Evolutionary conservation across 345 rosid species (phyloP).

Genomic region (Salix dunnii): DNA sequence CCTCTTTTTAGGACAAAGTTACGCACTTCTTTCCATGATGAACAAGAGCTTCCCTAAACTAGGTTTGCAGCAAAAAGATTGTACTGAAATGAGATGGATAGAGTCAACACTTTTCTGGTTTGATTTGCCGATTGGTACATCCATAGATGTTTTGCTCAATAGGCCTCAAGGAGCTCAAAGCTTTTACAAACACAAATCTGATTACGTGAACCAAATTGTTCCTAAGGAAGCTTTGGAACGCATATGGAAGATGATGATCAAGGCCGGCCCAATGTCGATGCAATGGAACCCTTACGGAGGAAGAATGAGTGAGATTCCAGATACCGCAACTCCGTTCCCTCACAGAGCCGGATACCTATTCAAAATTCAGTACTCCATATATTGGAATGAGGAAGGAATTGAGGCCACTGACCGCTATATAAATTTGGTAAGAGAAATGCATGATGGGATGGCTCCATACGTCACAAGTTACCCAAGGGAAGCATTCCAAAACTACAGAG

Average conservation of each 20-base stretch:
- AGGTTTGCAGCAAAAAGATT: neutral
- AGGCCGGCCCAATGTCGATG: neutral
- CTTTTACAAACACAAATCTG: conserved; percentile 8
- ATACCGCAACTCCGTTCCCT: conserved; percentile 9
- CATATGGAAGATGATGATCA: conserved; percentile 11
- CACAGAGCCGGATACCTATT: conserved; percentile 14
- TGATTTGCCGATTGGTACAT: neutral
- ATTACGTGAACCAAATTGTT: conserved; percentile 8
- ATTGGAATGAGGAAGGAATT: neutral
- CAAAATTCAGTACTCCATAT: conserved; percentile 4
- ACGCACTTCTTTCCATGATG: neutral
- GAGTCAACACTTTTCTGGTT: conserved; percentile 11
- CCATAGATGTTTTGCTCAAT: neutral
- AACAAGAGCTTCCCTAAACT: conserved; percentile 4
- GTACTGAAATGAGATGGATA: conserved; percentile 15
- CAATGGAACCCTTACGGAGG: conserved; percentile 21
- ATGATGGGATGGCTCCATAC: neutral
- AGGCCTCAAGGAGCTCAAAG: neutral
- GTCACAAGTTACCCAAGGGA: neutral
- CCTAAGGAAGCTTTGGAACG: neutral
- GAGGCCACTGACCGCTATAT: neutral
- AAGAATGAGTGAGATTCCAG: conserved; percentile 10
- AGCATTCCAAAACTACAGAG: conserved; percentile 3
- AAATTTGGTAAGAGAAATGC: conserved; percentile 2
- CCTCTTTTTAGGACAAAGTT: neutral